Base-by-base conservation (phyloP, 2,329 filamentous ascomycete genomes). In the Penicillium sp. region DNA sequence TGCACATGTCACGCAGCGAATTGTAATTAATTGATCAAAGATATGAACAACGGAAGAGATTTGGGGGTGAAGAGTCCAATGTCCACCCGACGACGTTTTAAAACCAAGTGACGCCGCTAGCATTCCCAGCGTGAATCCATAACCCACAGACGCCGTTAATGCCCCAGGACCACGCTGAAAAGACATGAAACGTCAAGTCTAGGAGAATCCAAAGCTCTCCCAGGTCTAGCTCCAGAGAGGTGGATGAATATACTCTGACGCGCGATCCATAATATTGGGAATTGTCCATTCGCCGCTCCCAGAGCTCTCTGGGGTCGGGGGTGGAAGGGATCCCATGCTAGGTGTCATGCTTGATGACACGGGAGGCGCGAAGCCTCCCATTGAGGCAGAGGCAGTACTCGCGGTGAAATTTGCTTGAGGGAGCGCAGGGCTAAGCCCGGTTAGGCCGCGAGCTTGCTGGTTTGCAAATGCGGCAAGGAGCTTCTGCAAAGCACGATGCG, bases 241-340 rank as follows among this genome's bases (percentile, higher is more conserved):
- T 15, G 79, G 78, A 58, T 80, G 78, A 11, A 81, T 80, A 64
- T 80, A 81, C 66, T 81, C 78, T n/a, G 75, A 71, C 38, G 78
- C 79, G 14, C 79, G 72, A 59, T 81, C 79, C 12, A 80, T 57
- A n/a, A 81, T 67, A 59, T 78, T 80, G 3, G 76, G 77, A 38
- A 77, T 75, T 49, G 76, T 74, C 79, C 78, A 81, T 59, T 81
- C 79, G 22, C 76, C 72, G 58, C 79, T 79, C 28, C 73, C 76
- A n/a, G 78, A 78, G 63, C 78, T 80, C 59, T 81, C 79, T 0
- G 79, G 79, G 0, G 79, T 81, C n/a, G 78, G 77, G 4, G 78
- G 78, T 5, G 76, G 76, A 17, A 78, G 64, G 5, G 77, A 78
- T 31, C 71, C 71, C 48, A 73, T 58, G 54, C 65, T 73, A 1